Base-by-base conservation (phyloP, 192 early-diverging fungal genomes). In the Entophlyctis luteolus region DNA sequence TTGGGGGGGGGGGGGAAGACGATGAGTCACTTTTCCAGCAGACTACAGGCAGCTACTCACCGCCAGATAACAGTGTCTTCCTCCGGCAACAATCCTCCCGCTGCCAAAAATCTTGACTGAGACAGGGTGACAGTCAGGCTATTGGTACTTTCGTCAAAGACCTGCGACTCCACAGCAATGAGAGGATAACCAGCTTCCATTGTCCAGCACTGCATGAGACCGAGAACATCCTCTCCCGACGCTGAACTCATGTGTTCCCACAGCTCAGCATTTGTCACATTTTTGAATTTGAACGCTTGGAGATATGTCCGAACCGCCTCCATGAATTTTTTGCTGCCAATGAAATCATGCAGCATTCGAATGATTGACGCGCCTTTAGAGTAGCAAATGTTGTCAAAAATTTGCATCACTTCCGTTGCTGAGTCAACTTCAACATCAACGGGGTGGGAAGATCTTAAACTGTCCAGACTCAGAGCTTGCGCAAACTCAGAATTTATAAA, bases 301-400 rank as follows among this genome's bases (percentile, higher is more conserved):
- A 98, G 78, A 75, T 98, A 84, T 2, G 55, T 58, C 28, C 76
- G 72, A 8, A 79, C 81, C 16, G 75, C 75, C 46, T 74, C 59
- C 58, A 67, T 65, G 29, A 80, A 80, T 4, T 5, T 57, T n/a
- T 80, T 72, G 23, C 42, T 38, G 35, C 77, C 72, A 22, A 79
- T 47, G 48, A 54, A 69, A 35, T 87, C 81, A 65, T 87, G 89
- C 57, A 98, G 76, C 94, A 96, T 95, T 47, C 93, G 88, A 55
- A 98, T 98, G 47, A 94, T 92, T 46, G 86, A 89, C 4, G 91
- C 93, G 20, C 96, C 96, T 77, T 98, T 96, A 68, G 77, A 84
- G 80, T 94, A 93, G 38, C 59, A 49, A 28, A 56, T 48, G 55
- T 35, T 18, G 34, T 58, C 50, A 59, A 58, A 48, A 65, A 98